phyloP scores from a whole-genome alignment of 2,329 filamentous ascomycete genomes.

The Ciborinia camelliae region DNA sequence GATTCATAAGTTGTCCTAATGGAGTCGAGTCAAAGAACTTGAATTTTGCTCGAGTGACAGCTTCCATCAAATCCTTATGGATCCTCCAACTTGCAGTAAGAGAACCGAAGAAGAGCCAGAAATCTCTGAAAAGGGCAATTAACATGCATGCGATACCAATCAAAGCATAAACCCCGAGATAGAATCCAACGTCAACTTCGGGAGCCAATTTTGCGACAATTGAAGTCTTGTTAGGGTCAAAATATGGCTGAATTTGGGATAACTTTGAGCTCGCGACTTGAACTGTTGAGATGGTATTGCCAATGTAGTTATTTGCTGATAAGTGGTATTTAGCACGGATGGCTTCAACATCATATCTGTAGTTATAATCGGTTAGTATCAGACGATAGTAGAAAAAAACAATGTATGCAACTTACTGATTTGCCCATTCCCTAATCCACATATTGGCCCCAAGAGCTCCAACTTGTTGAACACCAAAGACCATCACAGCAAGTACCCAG shows the following conservation, averaged over 20 bases:
- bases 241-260: constrained; percentile 35
- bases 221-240: constrained; percentile 36
- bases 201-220: constrained; percentile 33
- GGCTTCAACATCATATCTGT: constrained; percentile 37
- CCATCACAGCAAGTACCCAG: constrained; percentile 71
- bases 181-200: constrained; percentile 80
- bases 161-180: constrained; percentile 75
- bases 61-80: constrained; percentile 72
- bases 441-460: constrained; percentile 84
- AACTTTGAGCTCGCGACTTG: constrained; percentile 30
- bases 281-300: constrained; percentile 33
- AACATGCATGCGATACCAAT: constrained; percentile 75
- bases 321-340: constrained; percentile 22
- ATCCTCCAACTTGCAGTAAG: constrained; percentile 82
- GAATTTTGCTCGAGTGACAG: constrained; percentile 86
- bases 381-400: not conserved
- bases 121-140: constrained; percentile 78
- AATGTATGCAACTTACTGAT: constrained; percentile 59
- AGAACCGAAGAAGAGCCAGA: constrained; percentile 89
- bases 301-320: constrained; percentile 29
- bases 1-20: constrained; percentile 93
- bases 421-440: constrained; percentile 95
- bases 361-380: not conserved
- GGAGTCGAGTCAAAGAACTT: constrained; percentile 97
- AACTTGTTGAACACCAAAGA: constrained; percentile 80